A percentile compares a stretch with the other conserved stretches of the same genome.
phyloP scores from a whole-genome alignment of 257 asterid species.

The Capsicum chinense region DNA sequence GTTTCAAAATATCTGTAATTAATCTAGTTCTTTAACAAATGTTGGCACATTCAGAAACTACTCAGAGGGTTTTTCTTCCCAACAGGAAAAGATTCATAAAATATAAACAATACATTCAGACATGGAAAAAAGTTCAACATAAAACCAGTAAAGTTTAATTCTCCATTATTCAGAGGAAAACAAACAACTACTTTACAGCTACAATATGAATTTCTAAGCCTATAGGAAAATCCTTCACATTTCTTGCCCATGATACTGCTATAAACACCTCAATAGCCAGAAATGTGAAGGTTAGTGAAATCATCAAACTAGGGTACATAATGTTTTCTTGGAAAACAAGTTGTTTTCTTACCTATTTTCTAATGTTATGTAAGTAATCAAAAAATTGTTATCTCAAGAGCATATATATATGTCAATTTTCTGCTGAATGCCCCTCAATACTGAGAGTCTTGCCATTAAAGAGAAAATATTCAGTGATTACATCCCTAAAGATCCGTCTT shows the following conservation, averaged over 20 bases:
- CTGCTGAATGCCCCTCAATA: no score
- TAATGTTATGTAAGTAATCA: no score
- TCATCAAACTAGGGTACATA: not conserved
- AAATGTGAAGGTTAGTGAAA: not conserved
- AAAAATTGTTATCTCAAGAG: no score
- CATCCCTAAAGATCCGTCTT: no score
- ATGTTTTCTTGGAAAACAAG: no score
- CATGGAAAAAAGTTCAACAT: not conserved
- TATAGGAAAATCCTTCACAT: not conserved
- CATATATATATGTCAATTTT: no score
- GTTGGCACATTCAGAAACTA: slow-evolving; percentile 14
- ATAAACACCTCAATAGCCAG: not conserved
- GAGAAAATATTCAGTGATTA: no score
- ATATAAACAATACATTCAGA: not conserved
- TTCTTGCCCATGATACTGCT: not conserved
- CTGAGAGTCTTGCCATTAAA: no score
- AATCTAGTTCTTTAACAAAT: slow-evolving; percentile 2
- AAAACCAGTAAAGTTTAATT: not conserved
- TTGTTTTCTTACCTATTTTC: no score
- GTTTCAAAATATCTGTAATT: slow-evolving; percentile 10
- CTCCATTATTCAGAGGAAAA: not conserved
- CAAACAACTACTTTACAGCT: not conserved
- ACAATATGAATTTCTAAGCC: not conserved
- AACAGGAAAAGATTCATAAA: not conserved
- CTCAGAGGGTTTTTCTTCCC: not conserved